A percentile compares a stretch with the other conserved stretches of the same genome.
Conservation (phyloP, 1,284 basidiomycete species). For the Leccinum pachyderme region DNA sequence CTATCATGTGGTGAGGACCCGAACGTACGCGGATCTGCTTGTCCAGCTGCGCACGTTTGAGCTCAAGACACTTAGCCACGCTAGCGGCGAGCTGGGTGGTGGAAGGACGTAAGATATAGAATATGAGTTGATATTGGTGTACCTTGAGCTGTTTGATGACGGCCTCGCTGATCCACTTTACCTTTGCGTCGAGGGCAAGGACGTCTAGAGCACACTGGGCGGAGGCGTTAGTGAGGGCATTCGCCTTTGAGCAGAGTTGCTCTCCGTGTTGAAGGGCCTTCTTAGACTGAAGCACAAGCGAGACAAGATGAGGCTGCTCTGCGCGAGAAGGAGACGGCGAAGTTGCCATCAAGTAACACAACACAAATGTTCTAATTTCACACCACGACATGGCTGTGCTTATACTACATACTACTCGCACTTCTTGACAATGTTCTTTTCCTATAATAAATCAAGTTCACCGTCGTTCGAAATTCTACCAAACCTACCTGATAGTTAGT, state of each 20-base stretch:
- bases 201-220: slow-evolving; percentile 65
- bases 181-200: slow-evolving; percentile 72
- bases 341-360: neutral
- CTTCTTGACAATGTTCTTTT: slow-evolving; percentile 41
- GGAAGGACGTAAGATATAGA: neutral
- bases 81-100: slow-evolving; percentile 57
- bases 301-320: slow-evolving; percentile 58
- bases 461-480: neutral
- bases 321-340: slow-evolving; percentile 11
- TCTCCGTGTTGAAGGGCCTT: slow-evolving; percentile 75
- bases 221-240: slow-evolving; percentile 56
- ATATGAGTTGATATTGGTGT: neutral
- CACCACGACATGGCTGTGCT: slow-evolving; percentile 9
- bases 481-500: slow-evolving; percentile 39
- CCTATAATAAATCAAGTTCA: slow-evolving; percentile 21
- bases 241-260: slow-evolving; percentile 65
- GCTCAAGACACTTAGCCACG: slow-evolving; percentile 70
- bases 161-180: slow-evolving; percentile 70
- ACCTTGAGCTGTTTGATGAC: slow-evolving; percentile 75
- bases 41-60: slow-evolving; percentile 58
- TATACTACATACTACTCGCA: neutral
- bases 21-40: slow-evolving; percentile 58
- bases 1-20: slow-evolving; percentile 2
- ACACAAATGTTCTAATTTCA: neutral
- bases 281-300: slow-evolving; percentile 76